These are phyloP conservation scores for Fusarium veterinarium DNA, from an alignment of 2,329 filamentous ascomycete genomes.

Conservation along the genomic window DNA sequence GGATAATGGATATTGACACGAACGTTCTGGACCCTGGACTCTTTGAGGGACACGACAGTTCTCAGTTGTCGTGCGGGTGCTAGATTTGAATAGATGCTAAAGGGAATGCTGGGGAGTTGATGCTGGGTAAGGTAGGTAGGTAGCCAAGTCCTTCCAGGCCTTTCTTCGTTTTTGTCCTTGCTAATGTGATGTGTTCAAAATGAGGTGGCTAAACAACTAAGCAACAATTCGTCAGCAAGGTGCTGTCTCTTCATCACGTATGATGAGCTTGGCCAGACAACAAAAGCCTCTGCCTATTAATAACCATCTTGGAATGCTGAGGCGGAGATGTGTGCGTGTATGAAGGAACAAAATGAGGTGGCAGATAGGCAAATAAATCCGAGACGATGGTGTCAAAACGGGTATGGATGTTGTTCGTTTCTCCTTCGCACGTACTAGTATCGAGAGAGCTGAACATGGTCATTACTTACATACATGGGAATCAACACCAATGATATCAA, in stretches of 20 bases:
- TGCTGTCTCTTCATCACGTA: not conserved
- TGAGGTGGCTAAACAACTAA: constrained; percentile 1
- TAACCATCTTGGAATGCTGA: constrained; percentile 2
- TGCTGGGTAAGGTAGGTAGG: not conserved
- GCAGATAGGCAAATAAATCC: not conserved
- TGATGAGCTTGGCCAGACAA: constrained; percentile 4
- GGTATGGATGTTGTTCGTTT: constrained; percentile 2
- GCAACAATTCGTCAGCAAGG: constrained; percentile 19
- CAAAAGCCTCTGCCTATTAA: not conserved
- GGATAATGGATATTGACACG: not conserved
- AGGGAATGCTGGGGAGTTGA: not conserved
- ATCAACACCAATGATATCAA: not conserved
- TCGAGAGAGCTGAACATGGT: not conserved
- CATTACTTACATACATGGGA: not conserved
- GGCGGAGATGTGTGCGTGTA: not conserved
- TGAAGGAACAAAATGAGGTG: not conserved
- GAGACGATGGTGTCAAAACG: not conserved
- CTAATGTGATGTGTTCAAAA: not conserved
- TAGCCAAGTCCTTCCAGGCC: not conserved
- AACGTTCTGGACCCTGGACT: not conserved
- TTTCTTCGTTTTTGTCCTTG: not conserved
- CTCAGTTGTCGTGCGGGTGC: constrained; percentile 1
- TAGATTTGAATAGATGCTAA: not conserved
- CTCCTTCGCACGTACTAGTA: not conserved
- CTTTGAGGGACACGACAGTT: not conserved